These are phyloP conservation scores for Leishmania arabica DNA, from an alignment of 208 protist genomes.

Conservation along the genomic window DNA sequence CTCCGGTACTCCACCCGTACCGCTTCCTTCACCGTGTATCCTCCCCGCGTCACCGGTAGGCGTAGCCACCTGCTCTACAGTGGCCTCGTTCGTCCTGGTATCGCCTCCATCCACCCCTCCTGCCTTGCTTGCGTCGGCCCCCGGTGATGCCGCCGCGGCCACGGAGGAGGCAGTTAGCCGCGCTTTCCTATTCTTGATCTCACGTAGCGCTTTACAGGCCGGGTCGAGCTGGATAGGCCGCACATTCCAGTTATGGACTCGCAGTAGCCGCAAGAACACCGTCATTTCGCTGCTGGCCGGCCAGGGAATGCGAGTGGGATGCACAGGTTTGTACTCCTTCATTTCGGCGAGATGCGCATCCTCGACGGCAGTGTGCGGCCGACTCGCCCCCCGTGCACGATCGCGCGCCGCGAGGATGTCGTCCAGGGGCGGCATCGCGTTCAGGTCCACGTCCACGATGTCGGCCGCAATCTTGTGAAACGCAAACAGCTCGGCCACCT, in stretches of 20 bases:
- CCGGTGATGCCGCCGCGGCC: neutral
- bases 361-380: constrained; percentile 43
- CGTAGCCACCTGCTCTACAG: neutral
- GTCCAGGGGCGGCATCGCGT: constrained; percentile 58
- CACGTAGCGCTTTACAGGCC: constrained; percentile 38
- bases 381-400: constrained; percentile 25
- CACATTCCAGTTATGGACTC: constrained; percentile 84
- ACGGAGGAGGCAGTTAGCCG: constrained; percentile 2
- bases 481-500: constrained; percentile 45
- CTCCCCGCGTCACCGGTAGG: neutral
- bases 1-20: constrained; percentile 12
- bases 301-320: constrained; percentile 19
- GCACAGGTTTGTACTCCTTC: constrained; percentile 62
- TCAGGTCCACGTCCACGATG: constrained; percentile 69
- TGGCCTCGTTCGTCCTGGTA: neutral
- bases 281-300: constrained; percentile 69
- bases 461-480: constrained; percentile 44
- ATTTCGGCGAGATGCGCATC: constrained; percentile 58
- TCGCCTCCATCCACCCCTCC: neutral
- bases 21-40: neutral
- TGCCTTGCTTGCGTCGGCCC: neutral
- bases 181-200: constrained; percentile 38
- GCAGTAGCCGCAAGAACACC: constrained; percentile 67
- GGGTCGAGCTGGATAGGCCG: constrained; percentile 29
- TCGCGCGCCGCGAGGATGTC: constrained; percentile 59